Evolutionary conservation across 164 flowering plant genomes (phyloP), one percentile per base, ranked within the genome.

Genomic region (Vitis amurensis): DNA sequence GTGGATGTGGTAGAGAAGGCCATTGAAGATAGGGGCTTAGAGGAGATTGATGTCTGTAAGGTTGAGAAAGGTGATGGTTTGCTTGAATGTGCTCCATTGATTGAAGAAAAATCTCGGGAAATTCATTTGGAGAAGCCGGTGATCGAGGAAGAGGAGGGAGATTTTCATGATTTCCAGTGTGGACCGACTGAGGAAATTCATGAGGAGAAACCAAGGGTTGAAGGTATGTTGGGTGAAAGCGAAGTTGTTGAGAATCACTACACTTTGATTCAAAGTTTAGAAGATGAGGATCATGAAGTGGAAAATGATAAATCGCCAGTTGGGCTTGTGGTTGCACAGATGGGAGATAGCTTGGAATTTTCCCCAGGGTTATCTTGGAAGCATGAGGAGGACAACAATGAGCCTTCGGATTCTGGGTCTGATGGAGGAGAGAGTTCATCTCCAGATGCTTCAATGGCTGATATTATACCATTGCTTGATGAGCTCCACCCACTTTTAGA

Each of bases 401-500:
- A 64, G 14, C 64, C 77, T n/a, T 72, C 72, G 2, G 88, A 83
- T 66, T 85, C 87, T 62, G 89, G 63, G 29, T 95, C 98, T 53
- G 96, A 88, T 79, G 63, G 79, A 13, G 83, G 86, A 1, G 97
- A 88, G 79, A 90, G 94, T 71, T 95, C 97, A 16, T 95, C 99
- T 14, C 92, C 98, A 0, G 98, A 93, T 88, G 88, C 97, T 58
- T 91, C 98, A 31, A 81, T 95, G 93, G 81, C 94, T n/a, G 97
- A 90, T 70, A 88, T 95, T 30, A 78, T 93, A 15, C 98, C 98
- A 48, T 81, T 93, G 89, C 93, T 93, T 15, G 92, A 95, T 81
- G 97, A 95, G 86, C 96, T 95, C 50, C 93, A 93, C 72, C 97
- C 97, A 3, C 86, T 95, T 71, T 73, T 95, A 67, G 92, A 87